phyloP scores from a whole-genome alignment of 805 yeast genomes.

The Candida sakaeoensis region DNA sequence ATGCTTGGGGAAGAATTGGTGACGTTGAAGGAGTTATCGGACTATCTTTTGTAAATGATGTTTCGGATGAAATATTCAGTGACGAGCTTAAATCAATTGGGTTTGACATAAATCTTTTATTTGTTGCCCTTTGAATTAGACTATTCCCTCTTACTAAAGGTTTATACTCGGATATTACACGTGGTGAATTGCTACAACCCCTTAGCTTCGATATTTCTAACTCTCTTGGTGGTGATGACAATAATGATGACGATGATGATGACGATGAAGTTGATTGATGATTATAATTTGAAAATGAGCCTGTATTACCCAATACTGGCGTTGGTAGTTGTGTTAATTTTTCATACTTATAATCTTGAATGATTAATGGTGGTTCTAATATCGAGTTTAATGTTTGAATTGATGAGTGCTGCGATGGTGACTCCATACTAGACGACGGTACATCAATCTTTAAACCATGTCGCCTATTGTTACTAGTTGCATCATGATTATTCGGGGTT shows the following conservation, averaged over 20 bases:
- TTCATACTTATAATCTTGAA: slow-evolving; percentile 17
- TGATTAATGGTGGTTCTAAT: slow-evolving; percentile 7
- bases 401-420: slow-evolving; percentile 4
- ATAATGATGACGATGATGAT: slow-evolving; percentile 6
- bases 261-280: background rate
- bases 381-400: slow-evolving; percentile 1
- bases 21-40: slow-evolving; percentile 10
- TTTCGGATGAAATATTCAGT: background rate
- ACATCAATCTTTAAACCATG: slow-evolving; percentile 2
- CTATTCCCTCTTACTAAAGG: slow-evolving; percentile 22
- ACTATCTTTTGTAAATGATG: background rate
- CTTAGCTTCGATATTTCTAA: background rate
- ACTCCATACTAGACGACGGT: slow-evolving; percentile 1
- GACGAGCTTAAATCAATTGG: slow-evolving; percentile 13
- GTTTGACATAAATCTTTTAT: slow-evolving; percentile 21
- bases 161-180: slow-evolving; percentile 38
- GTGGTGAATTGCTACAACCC: slow-evolving; percentile 7
- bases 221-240: slow-evolving; percentile 7
- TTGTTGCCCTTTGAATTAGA: slow-evolving; percentile 11
- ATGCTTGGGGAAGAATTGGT: slow-evolving; percentile 7
- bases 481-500: background rate
- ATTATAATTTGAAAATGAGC: slow-evolving; percentile 16
- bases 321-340: slow-evolving; percentile 44
- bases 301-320: slow-evolving; percentile 33
- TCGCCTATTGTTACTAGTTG: background rate